These are phyloP conservation scores for Eimeria maxima DNA, from an alignment of 169 alveolate genomes.

Conservation along the genomic window DNA sequence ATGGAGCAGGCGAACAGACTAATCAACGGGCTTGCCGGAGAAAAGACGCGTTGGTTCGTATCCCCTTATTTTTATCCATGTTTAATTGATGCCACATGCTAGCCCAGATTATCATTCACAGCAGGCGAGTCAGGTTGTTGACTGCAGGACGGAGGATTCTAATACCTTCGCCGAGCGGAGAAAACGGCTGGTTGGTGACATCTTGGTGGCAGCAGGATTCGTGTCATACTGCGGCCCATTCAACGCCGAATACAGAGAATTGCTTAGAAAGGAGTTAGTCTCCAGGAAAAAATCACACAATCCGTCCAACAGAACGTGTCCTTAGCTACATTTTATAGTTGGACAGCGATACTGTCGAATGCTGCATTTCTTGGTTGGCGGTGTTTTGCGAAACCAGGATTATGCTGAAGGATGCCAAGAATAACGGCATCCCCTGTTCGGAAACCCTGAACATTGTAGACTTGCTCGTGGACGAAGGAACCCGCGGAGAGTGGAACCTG, in stretches of 20 bases:
- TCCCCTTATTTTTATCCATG: background rate
- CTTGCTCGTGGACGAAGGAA: constrained; percentile 96
- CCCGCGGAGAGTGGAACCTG: constrained; percentile 95
- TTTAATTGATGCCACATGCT: background rate
- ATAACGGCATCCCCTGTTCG: constrained; percentile 74
- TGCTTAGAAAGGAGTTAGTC: constrained; percentile 91
- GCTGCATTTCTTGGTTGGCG: background rate
- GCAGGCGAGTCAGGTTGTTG: background rate
- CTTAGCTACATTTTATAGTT: background rate
- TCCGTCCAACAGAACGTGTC: background rate
- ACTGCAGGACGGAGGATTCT: constrained; percentile 92
- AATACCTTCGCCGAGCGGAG: constrained; percentile 95
- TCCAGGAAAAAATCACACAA: background rate
- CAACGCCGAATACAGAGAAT: constrained; percentile 96
- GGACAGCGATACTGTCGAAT: background rate
- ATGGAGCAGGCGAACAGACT: constrained; percentile 96
- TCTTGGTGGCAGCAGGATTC: constrained; percentile 96
- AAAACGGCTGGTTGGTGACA: constrained; percentile 96
- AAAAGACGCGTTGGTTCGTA: constrained; percentile 94
- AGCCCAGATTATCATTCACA: background rate
- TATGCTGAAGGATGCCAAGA: constrained; percentile 78
- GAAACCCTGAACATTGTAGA: constrained; percentile 85
- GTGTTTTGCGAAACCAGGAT: constrained; percentile 78
- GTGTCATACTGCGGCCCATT: constrained; percentile 98
- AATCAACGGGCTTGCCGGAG: constrained; percentile 96